phyloP scores from a whole-genome alignment of 2,329 filamentous ascomycete genomes.

The Beauveria pseudobassiana region DNA sequence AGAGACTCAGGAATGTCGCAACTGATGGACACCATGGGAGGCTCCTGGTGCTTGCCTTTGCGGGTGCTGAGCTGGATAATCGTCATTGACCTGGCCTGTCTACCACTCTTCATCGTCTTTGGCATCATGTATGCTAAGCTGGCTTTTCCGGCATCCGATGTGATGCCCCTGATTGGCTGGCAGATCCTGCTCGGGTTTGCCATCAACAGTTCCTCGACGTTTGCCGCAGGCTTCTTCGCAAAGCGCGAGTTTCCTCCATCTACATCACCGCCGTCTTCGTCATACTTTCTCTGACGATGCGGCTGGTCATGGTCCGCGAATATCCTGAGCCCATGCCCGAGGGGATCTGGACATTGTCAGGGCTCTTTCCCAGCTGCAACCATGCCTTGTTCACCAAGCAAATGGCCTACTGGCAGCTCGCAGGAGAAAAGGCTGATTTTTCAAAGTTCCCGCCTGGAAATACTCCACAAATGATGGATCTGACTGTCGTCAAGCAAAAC shows the following conservation, averaged over 20 bases:
- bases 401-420: conserved; percentile 18
- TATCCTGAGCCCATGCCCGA: neutral
- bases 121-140: conserved; percentile 13
- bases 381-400: conserved; percentile 19
- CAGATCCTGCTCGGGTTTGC: conserved; percentile 40
- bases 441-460: conserved; percentile 4
- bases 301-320: neutral
- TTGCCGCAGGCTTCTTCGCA: conserved; percentile 33
- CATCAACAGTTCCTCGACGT: conserved; percentile 59
- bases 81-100: conserved; percentile 18
- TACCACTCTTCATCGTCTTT: conserved; percentile 35
- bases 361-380: conserved; percentile 20
- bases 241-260: conserved; percentile 23
- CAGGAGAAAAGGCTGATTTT: conserved; percentile 7
- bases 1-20: conserved; percentile 25
- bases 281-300: conserved; percentile 17
- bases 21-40: conserved; percentile 39
- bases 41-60: conserved; percentile 15
- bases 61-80: conserved; percentile 22
- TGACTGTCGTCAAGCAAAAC: conserved; percentile 19
- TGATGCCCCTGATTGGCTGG: conserved; percentile 26
- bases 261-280: conserved; percentile 22
- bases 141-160: neutral
- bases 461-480: conserved; percentile 10
- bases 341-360: conserved; percentile 9